These are phyloP conservation scores for Exobasidium cylindrosporum DNA, from an alignment of 1,284 basidiomycete species.

Conservation along the genomic window DNA sequence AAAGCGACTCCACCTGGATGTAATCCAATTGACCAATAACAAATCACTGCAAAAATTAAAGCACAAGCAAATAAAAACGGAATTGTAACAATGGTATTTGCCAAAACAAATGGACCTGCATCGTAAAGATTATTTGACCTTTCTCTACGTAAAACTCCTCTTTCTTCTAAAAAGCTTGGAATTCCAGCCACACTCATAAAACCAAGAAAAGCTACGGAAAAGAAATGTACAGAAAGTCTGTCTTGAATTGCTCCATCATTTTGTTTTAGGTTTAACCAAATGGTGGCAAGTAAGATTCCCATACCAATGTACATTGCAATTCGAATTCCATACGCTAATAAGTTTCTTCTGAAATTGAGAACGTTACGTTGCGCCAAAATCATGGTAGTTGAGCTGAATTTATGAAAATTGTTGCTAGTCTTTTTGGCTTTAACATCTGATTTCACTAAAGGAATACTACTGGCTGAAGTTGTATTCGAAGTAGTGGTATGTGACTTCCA, in stretches of 20 bases:
- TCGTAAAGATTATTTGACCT: slow-evolving; percentile 55
- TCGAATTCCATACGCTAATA: slow-evolving; percentile 66
- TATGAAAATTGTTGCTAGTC: too few species aligned
- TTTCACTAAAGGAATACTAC: too few species aligned
- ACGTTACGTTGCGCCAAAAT: slow-evolving; percentile 27
- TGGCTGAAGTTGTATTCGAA: neutral
- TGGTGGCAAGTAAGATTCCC: slow-evolving; percentile 59
- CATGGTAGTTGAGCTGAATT: too few species aligned
- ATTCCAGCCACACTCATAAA: slow-evolving; percentile 60
- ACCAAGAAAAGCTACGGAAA: slow-evolving; percentile 63
- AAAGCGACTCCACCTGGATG: slow-evolving; percentile 61
- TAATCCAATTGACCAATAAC: slow-evolving; percentile 59
- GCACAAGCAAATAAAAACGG: slow-evolving; percentile 56
- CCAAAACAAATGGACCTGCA: slow-evolving; percentile 28
- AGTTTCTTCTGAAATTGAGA: slow-evolving; percentile 56
- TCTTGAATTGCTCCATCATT: slow-evolving; percentile 55
- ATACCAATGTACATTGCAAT: slow-evolving; percentile 63
- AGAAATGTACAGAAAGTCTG: slow-evolving; percentile 47
- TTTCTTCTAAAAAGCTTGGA: slow-evolving; percentile 57
- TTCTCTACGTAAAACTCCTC: slow-evolving; percentile 56
- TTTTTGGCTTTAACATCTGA: too few species aligned
- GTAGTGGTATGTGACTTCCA: too few species aligned
- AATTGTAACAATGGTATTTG: slow-evolving; percentile 52
- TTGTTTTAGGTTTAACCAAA: slow-evolving; percentile 63
- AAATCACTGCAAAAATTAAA: slow-evolving; percentile 40